Percentiles rank a stretch among this genome's conserved stretches.
phyloP scores from a whole-genome alignment of 768 basidiomycete species.

The Termitomyces titanicus region DNA sequence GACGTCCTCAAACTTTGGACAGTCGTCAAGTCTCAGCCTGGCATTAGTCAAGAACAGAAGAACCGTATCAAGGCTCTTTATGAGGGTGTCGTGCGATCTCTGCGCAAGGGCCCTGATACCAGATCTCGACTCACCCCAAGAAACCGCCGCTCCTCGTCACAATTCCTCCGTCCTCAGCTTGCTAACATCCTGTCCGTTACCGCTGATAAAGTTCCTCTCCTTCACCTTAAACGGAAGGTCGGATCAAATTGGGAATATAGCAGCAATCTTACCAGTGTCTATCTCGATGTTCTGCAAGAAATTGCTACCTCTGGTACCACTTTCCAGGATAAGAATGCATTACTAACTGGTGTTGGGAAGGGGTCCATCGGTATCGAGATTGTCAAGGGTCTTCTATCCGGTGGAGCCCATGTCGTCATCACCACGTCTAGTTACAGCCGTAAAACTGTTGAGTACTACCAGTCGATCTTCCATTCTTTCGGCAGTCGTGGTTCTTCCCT shows the following conservation, averaged over 20 bases:
- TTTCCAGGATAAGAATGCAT: slow-evolving; percentile 98
- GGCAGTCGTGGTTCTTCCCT: slow-evolving; percentile 96
- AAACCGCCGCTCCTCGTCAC: slow-evolving; percentile 88
- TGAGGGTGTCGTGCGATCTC: slow-evolving; percentile 92
- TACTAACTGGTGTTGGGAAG: slow-evolving; percentile 96
- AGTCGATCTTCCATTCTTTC: slow-evolving; percentile 93
- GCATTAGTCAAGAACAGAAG: slow-evolving; percentile 96
- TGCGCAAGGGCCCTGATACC: slow-evolving; percentile 75
- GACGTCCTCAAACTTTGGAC: slow-evolving; percentile 97
- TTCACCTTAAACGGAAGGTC: slow-evolving; percentile 96
- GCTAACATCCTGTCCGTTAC: slow-evolving; percentile 68
- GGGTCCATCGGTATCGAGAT: slow-evolving; percentile 98
- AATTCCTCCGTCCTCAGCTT: slow-evolving; percentile 92
- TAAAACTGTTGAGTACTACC: slow-evolving; percentile 96
- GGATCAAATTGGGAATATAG: slow-evolving; percentile 96
- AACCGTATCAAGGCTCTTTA: slow-evolving; percentile 92
- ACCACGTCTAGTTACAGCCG: slow-evolving; percentile 98
- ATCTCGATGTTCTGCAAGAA: slow-evolving; percentile 95
- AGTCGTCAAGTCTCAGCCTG: slow-evolving; percentile 94
- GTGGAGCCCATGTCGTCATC: slow-evolving; percentile 94
- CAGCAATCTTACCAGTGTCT: slow-evolving; percentile 92
- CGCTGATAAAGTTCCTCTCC: slow-evolving; percentile 87
- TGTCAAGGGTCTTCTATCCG: slow-evolving; percentile 92
- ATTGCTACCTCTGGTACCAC: slow-evolving; percentile 98
- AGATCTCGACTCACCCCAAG: slow-evolving; percentile 51